Evolutionary conservation across 768 basidiomycete genomes (phyloP).

Genomic region (Kwoniella dendrophila): DNA sequence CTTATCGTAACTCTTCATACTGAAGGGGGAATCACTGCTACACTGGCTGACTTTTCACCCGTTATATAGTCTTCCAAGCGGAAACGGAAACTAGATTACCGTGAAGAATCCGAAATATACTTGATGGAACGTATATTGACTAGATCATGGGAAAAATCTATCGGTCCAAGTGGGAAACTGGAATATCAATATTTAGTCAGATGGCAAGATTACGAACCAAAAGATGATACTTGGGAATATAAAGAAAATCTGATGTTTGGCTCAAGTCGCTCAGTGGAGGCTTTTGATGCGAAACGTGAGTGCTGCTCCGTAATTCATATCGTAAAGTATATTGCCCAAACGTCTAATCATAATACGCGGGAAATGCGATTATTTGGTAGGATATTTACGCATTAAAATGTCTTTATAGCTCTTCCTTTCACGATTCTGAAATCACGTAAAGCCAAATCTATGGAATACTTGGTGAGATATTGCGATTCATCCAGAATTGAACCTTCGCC

Average conservation of each 20-base stretch:
- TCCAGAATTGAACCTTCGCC: not conserved
- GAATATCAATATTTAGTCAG: conserved; percentile 38
- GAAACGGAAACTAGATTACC: conserved; percentile 6
- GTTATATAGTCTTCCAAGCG: not conserved
- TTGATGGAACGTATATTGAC: conserved; percentile 26
- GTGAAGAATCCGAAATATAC: conserved; percentile 9
- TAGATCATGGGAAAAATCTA: conserved; percentile 18
- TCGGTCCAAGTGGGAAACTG: conserved; percentile 4
- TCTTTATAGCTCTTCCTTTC: no score
- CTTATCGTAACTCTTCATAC: no score
- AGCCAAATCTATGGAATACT: conserved; percentile 5
- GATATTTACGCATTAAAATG: no score
- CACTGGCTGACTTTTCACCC: not conserved
- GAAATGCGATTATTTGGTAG: no score
- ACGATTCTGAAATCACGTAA: no score
- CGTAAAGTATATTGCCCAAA: not conserved
- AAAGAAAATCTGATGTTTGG: conserved; percentile 21
- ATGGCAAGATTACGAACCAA: conserved; percentile 37
- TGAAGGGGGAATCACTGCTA: no score
- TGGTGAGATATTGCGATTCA: conserved; percentile 20
- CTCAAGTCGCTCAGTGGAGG: conserved; percentile 6
- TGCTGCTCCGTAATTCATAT: not conserved
- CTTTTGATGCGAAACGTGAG: conserved; percentile 31
- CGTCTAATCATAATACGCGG: not conserved
- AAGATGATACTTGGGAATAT: conserved; percentile 40